These are phyloP conservation scores for Paramecium primaurelia DNA, from an alignment of 73 alveolate species.

Conservation along the genomic window DNA sequence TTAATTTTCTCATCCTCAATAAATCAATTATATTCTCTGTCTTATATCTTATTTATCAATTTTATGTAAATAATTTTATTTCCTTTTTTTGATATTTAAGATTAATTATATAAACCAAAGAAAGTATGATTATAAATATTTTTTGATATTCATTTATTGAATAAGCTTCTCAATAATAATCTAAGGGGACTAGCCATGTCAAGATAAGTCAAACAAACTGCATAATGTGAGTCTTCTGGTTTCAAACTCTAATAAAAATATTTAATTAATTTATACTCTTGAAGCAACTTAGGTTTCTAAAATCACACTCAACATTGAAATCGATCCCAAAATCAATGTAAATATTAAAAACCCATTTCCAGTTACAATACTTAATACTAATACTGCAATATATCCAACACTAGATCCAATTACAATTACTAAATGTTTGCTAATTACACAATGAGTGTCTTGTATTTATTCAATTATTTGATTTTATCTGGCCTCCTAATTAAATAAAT, in stretches of 20 bases:
- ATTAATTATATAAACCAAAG: neutral
- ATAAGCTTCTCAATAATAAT: neutral
- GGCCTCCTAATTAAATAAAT: neutral
- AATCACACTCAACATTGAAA: neutral
- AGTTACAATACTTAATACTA: neutral
- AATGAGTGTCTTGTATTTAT: neutral
- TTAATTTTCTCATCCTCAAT: neutral
- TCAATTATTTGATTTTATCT: neutral
- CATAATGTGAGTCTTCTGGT: neutral
- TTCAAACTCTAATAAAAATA: neutral
- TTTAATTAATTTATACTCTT: neutral
- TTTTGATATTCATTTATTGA: neutral
- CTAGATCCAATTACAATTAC: neutral
- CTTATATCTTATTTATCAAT: neutral
- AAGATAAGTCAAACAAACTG: neutral
- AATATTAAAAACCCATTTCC: neutral
- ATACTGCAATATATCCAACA: neutral
- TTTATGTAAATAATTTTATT: neutral
- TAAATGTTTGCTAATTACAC: neutral
- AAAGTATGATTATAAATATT: neutral
- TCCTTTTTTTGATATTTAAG: neutral
- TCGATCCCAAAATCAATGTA: neutral
- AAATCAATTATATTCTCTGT: neutral
- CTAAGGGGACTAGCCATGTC: neutral
- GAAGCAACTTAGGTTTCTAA: neutral